Base-by-base conservation (phyloP, 2,329 filamentous ascomycete species). In the Colletotrichum navitas region DNA sequence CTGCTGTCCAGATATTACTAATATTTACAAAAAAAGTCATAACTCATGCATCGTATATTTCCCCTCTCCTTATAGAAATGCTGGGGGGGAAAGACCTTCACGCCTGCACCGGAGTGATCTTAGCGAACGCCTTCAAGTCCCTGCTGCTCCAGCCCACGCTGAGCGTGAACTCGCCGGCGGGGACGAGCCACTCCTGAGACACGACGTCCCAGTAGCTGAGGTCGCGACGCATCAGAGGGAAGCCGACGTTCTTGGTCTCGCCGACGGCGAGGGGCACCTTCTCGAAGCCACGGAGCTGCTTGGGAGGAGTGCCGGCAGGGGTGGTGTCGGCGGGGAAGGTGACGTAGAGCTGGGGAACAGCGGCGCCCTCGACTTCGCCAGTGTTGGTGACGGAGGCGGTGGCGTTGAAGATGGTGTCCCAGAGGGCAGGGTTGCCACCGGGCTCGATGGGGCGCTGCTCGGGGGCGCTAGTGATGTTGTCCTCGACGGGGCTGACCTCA, bases 291-390 rank as follows among this genome's bases (percentile, higher is more conserved):
- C 86, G 81, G 8, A 88, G 82, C 74, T 85, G 83, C 60, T 80
- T 80, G 5, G 84, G 80, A 0, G 88, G 88, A 12, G 87, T 88
- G 59, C 80, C 81, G 18, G 78, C 68, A 21, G 81, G 73, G n/a
- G 82, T 73, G 61, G 77, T 77, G 26, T 77, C 77, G 51, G 67
- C 63, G 52, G 83, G 81, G 78, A 85, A 80, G 6, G 76, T 74
- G n/a, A 90, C 77, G 76, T 90, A 90, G 1, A 91, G 79, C 78
- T 91, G 88, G 2, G 86, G 80, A 0, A 90, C 85, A 12, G 85
- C 82, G 2, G 83, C 83, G 34, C 87, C 88, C 29, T 79, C 76
- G 0, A 88, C 77, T 1, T 75, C 70, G 24, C 89, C 88, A 0
- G 84, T 86, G 80, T 91, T 91, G 45, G 78, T 80, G 7, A 91